Percentiles rank a stretch among this genome's conserved stretches.
Conservation (phyloP, 257 asterid species). For the Solanum boliviense region DNA sequence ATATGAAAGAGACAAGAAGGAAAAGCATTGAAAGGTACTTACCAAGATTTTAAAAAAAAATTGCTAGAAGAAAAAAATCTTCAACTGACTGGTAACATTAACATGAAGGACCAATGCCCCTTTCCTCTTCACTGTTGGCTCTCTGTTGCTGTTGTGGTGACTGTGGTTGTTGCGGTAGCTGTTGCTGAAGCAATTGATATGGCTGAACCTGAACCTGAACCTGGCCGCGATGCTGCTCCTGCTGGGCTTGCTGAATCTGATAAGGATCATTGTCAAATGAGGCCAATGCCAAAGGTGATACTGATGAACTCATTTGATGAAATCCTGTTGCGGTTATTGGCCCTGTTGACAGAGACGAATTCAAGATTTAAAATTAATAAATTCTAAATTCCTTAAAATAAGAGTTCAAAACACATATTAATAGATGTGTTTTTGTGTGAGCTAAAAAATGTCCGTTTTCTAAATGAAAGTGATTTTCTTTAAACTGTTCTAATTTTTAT, state of each 20-base stretch:
- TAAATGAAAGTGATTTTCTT: not conserved
- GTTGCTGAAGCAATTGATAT: conserved; percentile 18
- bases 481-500: not conserved
- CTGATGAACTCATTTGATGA: conserved; percentile 28
- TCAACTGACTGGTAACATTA: not conserved
- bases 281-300: conserved; percentile 54
- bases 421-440: not conserved
- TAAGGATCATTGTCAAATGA: conserved; percentile 24
- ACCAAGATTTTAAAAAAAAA: not conserved
- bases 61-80: not conserved
- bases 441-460: not conserved
- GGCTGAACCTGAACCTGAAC: conserved; percentile 20
- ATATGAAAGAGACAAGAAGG: not conserved
- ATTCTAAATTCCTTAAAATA: not conserved
- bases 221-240: not conserved
- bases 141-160: conserved; percentile 10
- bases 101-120: conserved; percentile 36
- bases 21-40: not conserved
- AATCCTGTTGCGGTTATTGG: conserved; percentile 33
- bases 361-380: conserved; percentile 27
- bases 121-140: conserved; percentile 58
- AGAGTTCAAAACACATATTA: not conserved
- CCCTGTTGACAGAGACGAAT: not conserved
- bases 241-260: not conserved
- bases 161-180: conserved; percentile 2